Percentiles rank a stretch among this genome's conserved stretches.
These are phyloP conservation scores for Laetiporus sulphureus DNA, from an alignment of 1,284 basidiomycete species.

Conservation along the genomic window DNA sequence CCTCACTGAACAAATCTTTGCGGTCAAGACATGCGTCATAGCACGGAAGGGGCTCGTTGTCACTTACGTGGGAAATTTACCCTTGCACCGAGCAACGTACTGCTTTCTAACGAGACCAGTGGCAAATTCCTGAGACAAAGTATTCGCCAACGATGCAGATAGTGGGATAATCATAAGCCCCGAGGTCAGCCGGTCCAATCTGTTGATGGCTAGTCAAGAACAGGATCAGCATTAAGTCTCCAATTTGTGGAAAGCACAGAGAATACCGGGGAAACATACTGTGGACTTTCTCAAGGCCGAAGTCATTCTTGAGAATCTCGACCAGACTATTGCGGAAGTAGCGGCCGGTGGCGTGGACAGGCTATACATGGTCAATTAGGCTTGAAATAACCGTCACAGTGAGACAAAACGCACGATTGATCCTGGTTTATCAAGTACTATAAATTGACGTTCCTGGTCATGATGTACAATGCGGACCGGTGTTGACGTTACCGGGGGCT, in stretches of 20 bases:
- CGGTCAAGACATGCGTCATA: background rate
- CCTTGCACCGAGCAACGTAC: constrained; percentile 83
- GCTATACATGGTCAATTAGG: constrained; percentile 41
- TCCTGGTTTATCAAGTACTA: constrained; percentile 94
- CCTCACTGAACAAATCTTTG: constrained; percentile 52
- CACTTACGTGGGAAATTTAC: constrained; percentile 77
- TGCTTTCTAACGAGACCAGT: constrained; percentile 82
- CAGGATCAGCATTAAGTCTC: background rate
- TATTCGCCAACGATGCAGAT: constrained; percentile 63
- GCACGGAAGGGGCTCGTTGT: background rate
- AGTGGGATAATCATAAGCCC: constrained; percentile 95
- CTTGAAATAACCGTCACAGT: background rate
- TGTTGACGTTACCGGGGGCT: constrained; percentile 89
- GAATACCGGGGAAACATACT: constrained; percentile 45
- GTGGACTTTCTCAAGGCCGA: constrained; percentile 78
- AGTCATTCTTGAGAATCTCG: constrained; percentile 82
- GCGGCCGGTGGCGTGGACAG: constrained; percentile 84
- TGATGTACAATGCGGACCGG: constrained; percentile 79
- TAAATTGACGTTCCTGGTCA: constrained; percentile 75
- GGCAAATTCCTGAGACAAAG: constrained; percentile 78
- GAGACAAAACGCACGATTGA: constrained; percentile 66
- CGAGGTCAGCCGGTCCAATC: constrained; percentile 91
- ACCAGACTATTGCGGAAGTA: constrained; percentile 86
- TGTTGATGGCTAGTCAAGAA: constrained; percentile 71
- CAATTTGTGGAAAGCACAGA: background rate